Percentiles rank a stretch among this genome's conserved stretches.
Conservation (phyloP, 2,329 filamentous ascomycete genomes). For the Neofusicoccum parvum region DNA sequence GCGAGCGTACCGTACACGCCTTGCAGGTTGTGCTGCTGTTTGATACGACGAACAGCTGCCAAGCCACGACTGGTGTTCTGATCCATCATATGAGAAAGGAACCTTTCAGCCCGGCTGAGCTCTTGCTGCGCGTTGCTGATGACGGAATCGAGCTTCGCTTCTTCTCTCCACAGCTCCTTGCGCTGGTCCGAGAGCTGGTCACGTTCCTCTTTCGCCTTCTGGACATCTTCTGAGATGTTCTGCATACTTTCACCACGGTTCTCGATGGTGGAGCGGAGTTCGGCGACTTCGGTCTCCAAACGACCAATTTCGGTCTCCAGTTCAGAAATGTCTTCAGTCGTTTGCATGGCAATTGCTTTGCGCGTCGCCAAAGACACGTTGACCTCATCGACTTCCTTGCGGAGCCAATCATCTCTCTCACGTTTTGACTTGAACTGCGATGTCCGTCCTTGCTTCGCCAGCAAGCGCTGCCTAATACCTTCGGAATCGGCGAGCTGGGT, state of each 20-base stretch:
- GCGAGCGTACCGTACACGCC: conserved; percentile 92
- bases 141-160: conserved; percentile 80
- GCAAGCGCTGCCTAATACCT: conserved; percentile 73
- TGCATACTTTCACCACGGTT: conserved; percentile 76
- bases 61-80: conserved; percentile 83
- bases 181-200: conserved; percentile 83
- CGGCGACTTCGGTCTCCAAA: conserved; percentile 72
- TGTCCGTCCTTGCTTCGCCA: conserved; percentile 88
- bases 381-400: conserved; percentile 77
- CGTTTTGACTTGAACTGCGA: conserved; percentile 85
- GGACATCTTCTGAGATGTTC: conserved; percentile 71
- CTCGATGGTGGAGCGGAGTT: conserved; percentile 72
- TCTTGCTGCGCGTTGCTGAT: conserved; percentile 76
- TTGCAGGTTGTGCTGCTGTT: conserved; percentile 74
- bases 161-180: conserved; percentile 84
- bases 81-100: conserved; percentile 84
- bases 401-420: conserved; percentile 83
- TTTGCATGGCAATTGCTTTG: conserved; percentile 82
- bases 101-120: conserved; percentile 74
- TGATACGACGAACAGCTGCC: conserved; percentile 81
- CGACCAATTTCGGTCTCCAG: conserved; percentile 71
- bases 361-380: conserved; percentile 75
- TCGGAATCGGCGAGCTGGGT: conserved; percentile 76
- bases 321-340: conserved; percentile 76
- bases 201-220: conserved; percentile 74